Base-by-base conservation (phyloP, 768 basidiomycete species). In the Dentipellis sp. region DNA sequence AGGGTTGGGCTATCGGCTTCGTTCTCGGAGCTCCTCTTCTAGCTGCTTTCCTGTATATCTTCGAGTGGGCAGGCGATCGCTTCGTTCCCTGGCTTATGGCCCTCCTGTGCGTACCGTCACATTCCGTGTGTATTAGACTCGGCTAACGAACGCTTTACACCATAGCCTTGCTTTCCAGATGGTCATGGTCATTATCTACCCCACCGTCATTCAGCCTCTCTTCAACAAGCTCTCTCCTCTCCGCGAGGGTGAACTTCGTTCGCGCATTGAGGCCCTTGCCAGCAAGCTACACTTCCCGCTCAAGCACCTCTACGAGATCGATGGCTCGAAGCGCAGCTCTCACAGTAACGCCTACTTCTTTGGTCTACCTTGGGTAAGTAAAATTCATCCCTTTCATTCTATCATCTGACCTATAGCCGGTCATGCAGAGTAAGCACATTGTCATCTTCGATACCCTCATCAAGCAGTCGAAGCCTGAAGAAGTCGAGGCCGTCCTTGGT, bases 291-390 rank as follows among this genome's bases (percentile, higher is more conserved):
- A 86, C 56, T 99, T 98, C 80, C 95, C 97, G 0, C 74, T 97
- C 56, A 97, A 88, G 66, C 88, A 94, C 69, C 69, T 99, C 53
- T 98, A 95, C 68, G 93, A 97, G 68, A 97, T 98, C 62, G 94
- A 98, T 66, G 97, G 97, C 29, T 93, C 89, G 37, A 97, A 97
- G 74, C 83, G 95, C 50, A 91, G 88, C 70, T 88, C 91, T 2
- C 95, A 99, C 72, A 89, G 86, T 63, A 97, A 97, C 62, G 94
- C 94, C n/a, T 98, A 97, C 74, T 97, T 97, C 77, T 97, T 93
- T 61, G 95, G 95, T 57, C 79, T 97, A 11, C 95, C 94, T 1
- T 94, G 93, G 88, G 91, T 91, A 51, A 42, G 76, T 72, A 0
- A 75, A 71, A 0, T 19, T 45, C 2, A 37, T 42, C n/a, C 10